phyloP scores from a whole-genome alignment of 441 rosid genomes.

The Pelargonium citronellum region DNA sequence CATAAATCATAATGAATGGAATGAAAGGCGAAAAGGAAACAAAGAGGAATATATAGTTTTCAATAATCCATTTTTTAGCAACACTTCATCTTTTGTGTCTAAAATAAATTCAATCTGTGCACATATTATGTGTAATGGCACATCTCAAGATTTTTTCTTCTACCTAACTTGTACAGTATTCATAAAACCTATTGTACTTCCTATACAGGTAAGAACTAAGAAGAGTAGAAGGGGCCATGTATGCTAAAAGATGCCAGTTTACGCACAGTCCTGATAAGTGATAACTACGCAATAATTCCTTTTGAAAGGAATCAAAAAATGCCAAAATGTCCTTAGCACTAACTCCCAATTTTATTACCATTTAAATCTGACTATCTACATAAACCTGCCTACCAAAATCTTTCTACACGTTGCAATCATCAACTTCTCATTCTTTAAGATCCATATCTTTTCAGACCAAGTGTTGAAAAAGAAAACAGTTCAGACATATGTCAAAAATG shows the following conservation, averaged over 20 bases:
- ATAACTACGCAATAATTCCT: background rate
- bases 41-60: slow-evolving; percentile 4
- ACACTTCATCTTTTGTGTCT: background rate
- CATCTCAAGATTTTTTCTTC: too few relatives aligned
- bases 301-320: background rate
- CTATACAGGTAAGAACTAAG: background rate
- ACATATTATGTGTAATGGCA: background rate
- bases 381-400: background rate
- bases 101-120: background rate
- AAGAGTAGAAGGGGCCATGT: background rate
- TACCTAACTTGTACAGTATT: too few relatives aligned
- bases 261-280: background rate
- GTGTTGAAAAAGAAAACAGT: background rate
- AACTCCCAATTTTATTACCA: background rate
- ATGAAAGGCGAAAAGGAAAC: background rate
- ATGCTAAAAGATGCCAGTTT: background rate
- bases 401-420: background rate
- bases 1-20: slow-evolving; percentile 16
- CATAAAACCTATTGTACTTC: background rate
- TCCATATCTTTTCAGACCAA: background rate
- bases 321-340: background rate
- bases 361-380: background rate
- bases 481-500: background rate
- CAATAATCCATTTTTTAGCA: background rate
- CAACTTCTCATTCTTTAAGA: background rate